A percentile compares a stretch with the other conserved stretches of the same genome.
These are phyloP conservation scores for Talaromyces funiculosus DNA, from an alignment of 2,329 filamentous ascomycete genomes.

Conservation along the genomic window DNA sequence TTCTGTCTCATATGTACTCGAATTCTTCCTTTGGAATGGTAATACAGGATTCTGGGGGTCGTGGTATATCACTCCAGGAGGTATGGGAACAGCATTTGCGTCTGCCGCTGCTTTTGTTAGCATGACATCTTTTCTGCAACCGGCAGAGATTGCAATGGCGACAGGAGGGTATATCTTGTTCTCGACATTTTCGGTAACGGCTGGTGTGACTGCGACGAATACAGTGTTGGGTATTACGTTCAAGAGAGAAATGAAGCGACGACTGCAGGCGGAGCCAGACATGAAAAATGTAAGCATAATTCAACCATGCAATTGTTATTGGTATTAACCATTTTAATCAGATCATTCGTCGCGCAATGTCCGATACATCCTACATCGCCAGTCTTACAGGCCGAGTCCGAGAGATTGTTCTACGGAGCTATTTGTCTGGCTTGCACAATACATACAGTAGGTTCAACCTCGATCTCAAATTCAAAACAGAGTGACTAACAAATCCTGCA, in stretches of 20 bases:
- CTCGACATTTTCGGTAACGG: conserved; percentile 39
- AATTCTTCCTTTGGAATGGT: conserved; percentile 55
- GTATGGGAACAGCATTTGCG: conserved; percentile 48
- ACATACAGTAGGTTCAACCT: conserved; percentile 23
- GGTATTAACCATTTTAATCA: conserved; percentile 15
- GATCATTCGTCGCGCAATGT: conserved; percentile 39
- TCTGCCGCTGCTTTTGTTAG: conserved; percentile 46
- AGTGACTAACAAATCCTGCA: background rate
- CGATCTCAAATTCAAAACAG: background rate
- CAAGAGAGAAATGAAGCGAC: conserved; percentile 24
- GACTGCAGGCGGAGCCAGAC: conserved; percentile 19
- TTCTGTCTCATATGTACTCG: conserved; percentile 47
- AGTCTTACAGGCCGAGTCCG: conserved; percentile 21
- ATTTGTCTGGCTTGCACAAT: conserved; percentile 23
- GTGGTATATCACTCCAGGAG: conserved; percentile 55
- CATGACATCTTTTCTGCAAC: conserved; percentile 43
- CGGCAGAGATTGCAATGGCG: conserved; percentile 46
- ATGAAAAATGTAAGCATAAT: conserved; percentile 13
- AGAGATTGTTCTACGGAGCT: conserved; percentile 25
- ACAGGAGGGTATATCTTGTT: conserved; percentile 45
- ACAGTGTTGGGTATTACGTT: conserved; percentile 35
- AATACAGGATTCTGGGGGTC: conserved; percentile 52
- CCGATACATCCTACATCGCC: conserved; percentile 38
- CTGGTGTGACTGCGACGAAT: conserved; percentile 35
- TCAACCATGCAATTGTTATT: no score